phyloP scores from a whole-genome alignment of 148 eudicot species.

The Linanthus parryae region DNA sequence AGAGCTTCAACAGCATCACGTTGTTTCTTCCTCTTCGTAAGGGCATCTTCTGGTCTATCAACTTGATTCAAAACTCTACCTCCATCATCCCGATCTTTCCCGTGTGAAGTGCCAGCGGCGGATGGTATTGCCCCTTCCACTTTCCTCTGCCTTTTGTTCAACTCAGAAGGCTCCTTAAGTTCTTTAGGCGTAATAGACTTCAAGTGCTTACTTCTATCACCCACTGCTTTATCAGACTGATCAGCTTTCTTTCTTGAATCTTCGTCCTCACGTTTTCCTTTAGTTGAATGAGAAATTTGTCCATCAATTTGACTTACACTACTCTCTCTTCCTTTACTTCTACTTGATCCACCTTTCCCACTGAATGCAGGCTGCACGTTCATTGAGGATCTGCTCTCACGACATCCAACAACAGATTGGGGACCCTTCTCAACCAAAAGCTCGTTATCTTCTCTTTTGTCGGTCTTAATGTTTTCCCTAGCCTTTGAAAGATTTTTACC shows the following conservation, averaged over 20 bases:
- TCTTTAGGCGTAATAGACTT: conserved; percentile 16
- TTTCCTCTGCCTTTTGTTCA: conserved; percentile 21
- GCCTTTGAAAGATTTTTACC: conserved; percentile 8
- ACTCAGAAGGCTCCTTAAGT: conserved; percentile 9
- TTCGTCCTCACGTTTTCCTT: conserved; percentile 14
- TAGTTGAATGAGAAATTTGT: conserved; percentile 15
- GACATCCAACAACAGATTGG: conserved; percentile 11
- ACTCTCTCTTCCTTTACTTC: conserved; percentile 10
- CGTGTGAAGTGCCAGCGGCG: conserved; percentile 19
- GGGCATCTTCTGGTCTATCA: conserved; percentile 35
- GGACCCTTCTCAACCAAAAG: conserved; percentile 13
- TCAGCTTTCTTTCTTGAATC: conserved; percentile 14
- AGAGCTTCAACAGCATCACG: conserved; percentile 95
- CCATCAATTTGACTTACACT: conserved; percentile 20
- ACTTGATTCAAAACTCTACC: conserved; percentile 26
- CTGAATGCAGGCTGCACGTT: conserved; percentile 9
- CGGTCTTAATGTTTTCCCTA: conserved; percentile 13
- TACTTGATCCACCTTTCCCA: conserved; percentile 12
- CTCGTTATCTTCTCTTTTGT: conserved; percentile 15
- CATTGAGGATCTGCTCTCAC: conserved; percentile 8
- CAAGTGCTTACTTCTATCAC: conserved; percentile 13
- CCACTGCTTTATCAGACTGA: conserved; percentile 13
- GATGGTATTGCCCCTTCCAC: conserved; percentile 17
- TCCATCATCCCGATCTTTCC: conserved; percentile 25
- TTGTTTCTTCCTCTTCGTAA: conserved; percentile 67